Conservation (phyloP, 495 filamentous ascomycete genomes). For the Parachaetomium inaequale region DNA sequence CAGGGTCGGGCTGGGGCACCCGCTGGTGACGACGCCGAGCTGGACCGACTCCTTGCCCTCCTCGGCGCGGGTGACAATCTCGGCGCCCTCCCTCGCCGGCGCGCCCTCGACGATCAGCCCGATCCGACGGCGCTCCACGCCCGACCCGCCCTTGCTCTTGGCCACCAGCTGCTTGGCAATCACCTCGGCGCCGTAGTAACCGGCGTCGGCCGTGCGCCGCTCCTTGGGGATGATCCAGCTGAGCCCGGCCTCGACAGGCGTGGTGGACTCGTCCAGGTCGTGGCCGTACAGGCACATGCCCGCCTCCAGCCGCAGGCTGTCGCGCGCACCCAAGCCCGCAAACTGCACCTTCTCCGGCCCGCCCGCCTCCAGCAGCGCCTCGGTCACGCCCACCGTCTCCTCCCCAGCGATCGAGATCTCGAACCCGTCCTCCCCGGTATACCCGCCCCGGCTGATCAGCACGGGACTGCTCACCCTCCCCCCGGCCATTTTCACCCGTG, state of each 20-base stretch:
- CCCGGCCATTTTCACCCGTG: conserved; percentile 44
- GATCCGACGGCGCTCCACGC: conserved; percentile 69
- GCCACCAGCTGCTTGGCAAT: conserved; percentile 69
- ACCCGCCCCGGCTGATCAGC: conserved; percentile 81
- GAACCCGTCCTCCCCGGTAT: conserved; percentile 97
- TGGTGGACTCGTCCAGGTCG: conserved; percentile 84
- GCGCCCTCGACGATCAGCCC: conserved; percentile 82
- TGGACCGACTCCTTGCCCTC: conserved; percentile 36
- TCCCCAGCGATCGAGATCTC: conserved; percentile 77
- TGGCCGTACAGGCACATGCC: conserved; percentile 99
- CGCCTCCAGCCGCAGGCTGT: conserved; percentile 89
- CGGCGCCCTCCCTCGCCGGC: conserved; percentile 84
- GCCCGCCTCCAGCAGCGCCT: conserved; percentile 61
- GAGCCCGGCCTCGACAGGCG: conserved; percentile 79
- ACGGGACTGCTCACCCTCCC: conserved; percentile 44
- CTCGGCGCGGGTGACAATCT: conserved; percentile 57
- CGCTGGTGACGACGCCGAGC: conserved; percentile 73
- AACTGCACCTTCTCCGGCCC: conserved; percentile 63
- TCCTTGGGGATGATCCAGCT: conserved; percentile 82
- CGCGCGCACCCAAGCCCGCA: conserved; percentile 84
- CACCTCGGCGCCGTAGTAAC: conserved; percentile 69
- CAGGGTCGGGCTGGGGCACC: conserved; percentile 81
- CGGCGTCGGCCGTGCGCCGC: conserved; percentile 57
- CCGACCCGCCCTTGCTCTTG: conserved; percentile 59
- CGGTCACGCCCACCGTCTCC: conserved; percentile 52